Evolutionary conservation across 495 filamentous ascomycete species (phyloP), one percentile per base, ranked within the genome.

Genomic region (Pyronema omphalodes): DNA sequence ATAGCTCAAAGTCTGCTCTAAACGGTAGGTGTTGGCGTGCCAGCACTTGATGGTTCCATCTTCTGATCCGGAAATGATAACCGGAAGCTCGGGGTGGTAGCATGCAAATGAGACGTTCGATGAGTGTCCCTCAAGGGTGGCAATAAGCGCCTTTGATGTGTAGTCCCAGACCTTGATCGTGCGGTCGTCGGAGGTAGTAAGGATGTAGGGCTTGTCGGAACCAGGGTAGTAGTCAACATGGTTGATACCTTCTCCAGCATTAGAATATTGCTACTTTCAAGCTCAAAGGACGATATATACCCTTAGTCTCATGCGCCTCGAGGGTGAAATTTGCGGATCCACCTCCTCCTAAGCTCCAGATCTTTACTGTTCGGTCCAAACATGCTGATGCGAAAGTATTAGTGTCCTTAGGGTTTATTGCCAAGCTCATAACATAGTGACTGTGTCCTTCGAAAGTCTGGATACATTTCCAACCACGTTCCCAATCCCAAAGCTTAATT

Each of bases 401-500:
- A 17, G 93, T 95, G 60, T 96, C 91, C 68, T 96, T 99, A 12
- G 91, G 91, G 69, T 99, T 96, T 67, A 99, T 94, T n/a, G 93
- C 81, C 57, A 99, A 75, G n/a, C 88, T 87, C 93, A 98, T 98
- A 40, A 96, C 91, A 73, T 88, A 94, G 70, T 94, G 88, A 62
- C 81, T 83, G 64, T 99, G 93, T n/a, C 91, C 91, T 66, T 99
- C 91, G 62, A 94, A 99, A 41, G 94, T 82, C 67, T 94, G 86
- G 14, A 96, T 86, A 61, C 89, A 95, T 68, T 95, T 96, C 93
- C 93, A 99, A 58, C 77, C 77, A 67, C 86, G 88, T 60, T 96
- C 91, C 91, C 91, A 99, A 70, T 99, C 87, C 93, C 93, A 99
- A 52, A 95, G 73, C 72, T 94, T 95, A 62, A 99, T 95, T 37